Base-by-base conservation (phyloP, 208 protist species). In the Phytomonas serpens region DNA sequence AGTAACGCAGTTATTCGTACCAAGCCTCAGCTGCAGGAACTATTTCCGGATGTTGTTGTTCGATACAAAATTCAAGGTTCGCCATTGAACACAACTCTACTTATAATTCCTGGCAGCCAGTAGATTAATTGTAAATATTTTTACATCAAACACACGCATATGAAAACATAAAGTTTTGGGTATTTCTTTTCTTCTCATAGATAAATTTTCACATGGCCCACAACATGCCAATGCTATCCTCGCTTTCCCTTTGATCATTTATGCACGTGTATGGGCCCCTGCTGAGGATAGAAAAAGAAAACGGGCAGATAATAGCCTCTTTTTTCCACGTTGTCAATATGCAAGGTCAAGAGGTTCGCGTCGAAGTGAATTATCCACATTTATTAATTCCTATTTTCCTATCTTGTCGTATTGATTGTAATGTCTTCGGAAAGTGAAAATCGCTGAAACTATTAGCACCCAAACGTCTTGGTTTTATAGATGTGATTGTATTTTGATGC, bases 11-110 rank as follows among this genome's bases (percentile, higher is more conserved):
- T 62, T 1, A 38, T 88, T 30, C 75, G 87, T 66, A 84, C 83
- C 3, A 90, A 85, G 34, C 68, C 64, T 9, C 75, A 84, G 61
- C 57, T 93, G 32, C 73, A 87, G 31, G 42, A 51, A 2, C 67
- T 90, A 3, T 73, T 77, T 23, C 57, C 61, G 4, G n/a, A 19
- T 77, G 73, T 75, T 75, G 74, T 71, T 66, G 81, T 74, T 14
- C 80, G 83, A 11, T 93, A 79, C 77, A 95, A 95, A 72, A 75
- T 93, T 14, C 71, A 70, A 51, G 84, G 87, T 16, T 93, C 87
- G 0, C 85, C 89, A 4, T 68, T 95, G 71, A 95, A 95, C 72
- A 87, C 80, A 5, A 85, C 80, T n/a, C 73, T 89, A 23, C 68
- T 74, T n/a, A 30, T 87, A 16, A 70, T 70, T 62, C 34, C 23